Base-by-base conservation (phyloP, 2,329 filamentous ascomycete species). In the Calonectria leucothoes region DNA sequence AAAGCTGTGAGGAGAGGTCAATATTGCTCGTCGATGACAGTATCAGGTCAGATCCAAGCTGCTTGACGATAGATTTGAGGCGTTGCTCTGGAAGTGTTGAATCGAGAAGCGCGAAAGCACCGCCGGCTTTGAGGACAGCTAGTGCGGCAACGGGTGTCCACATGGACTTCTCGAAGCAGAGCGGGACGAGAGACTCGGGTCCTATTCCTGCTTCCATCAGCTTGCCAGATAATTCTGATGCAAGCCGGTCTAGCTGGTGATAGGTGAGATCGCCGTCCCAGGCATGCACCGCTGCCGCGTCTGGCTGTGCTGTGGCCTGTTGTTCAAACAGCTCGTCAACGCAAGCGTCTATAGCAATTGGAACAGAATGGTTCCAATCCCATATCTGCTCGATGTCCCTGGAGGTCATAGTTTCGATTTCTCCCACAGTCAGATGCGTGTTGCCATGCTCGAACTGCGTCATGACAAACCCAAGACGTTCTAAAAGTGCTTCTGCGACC, bases 381-480 rank as follows among this genome's bases (percentile, higher is more conserved):
- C 77, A 79, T 2, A 78, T 61, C 35, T 77, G 66, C 25, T 67
- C 27, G 12, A 79, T 55, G 20, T 80, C 78, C 23, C 72, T 69
- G 6, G 70, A 66, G 14, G 74, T 75, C 3, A 76, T 39, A 1
- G 66, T 31, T 10, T 75, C 63, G 20, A 79, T 64, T 12, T 76
- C 75, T 17, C 23, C 14, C 27, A 68, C 14, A 5, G 25, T 6
- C 17, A 20, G 29, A 27, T 49, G n/a, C 14, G 29, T 39, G 20
- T 42, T n/a, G n/a, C 27, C 42, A 10, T 27, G 14, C 14, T 66
- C 11, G n/a, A 76, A 70, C 1, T 71, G 72, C 7, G 52, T 33
- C 0, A 75, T 17, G 10, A 77, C 75, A 4, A 49, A 33, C 2
- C 68, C 39, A 69, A 74, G 74, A 17, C 66, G 20, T 39, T 65